Evolutionary conservation across 2,329 filamentous ascomycete species (phyloP).

Genomic region (Penicillium sp.): DNA sequence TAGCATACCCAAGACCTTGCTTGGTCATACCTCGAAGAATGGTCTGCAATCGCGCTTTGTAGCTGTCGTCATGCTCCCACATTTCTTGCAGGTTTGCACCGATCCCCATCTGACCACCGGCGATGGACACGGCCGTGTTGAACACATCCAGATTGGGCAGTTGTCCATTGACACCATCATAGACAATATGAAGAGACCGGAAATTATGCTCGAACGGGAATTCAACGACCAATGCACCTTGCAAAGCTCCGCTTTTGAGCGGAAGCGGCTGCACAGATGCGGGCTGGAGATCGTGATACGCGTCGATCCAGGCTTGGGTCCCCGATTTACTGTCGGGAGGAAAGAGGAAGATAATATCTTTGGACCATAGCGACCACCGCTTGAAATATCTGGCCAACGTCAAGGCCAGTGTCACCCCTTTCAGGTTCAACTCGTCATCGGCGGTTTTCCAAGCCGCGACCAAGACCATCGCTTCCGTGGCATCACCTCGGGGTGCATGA

Average conservation of each 20-base stretch:
- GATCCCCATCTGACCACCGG: conserved; percentile 87
- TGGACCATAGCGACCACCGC: conserved; percentile 96
- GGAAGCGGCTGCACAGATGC: conserved; percentile 66
- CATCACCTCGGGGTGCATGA: conserved; percentile 88
- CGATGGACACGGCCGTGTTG: conserved; percentile 86
- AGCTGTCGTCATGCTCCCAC: conserved; percentile 69
- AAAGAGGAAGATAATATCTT: conserved; percentile 91
- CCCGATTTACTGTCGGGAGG: conserved; percentile 84
- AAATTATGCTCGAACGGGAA: conserved; percentile 81
- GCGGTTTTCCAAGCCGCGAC: conserved; percentile 84
- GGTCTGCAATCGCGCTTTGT: conserved; percentile 73
- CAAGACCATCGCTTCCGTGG: conserved; percentile 92
- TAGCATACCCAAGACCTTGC: conserved; percentile 81
- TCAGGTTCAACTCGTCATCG: conserved; percentile 70
- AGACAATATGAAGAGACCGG: conserved; percentile 81
- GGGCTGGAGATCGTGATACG: conserved; percentile 86
- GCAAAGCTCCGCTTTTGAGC: conserved; percentile 86
- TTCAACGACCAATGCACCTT: conserved; percentile 89
- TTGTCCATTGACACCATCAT: conserved; percentile 93
- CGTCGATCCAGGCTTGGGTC: conserved; percentile 94
- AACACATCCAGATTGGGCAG: conserved; percentile 92
- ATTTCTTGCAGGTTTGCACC: conserved; percentile 77
- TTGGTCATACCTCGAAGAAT: conserved; percentile 90
- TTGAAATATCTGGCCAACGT: conserved; percentile 93
- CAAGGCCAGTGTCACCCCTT: conserved; percentile 78